Evolutionary conservation across 176 grass and related monocot species (phyloP), one percentile per base, ranked within the genome.

Genomic region (Otatea glauca): DNA sequence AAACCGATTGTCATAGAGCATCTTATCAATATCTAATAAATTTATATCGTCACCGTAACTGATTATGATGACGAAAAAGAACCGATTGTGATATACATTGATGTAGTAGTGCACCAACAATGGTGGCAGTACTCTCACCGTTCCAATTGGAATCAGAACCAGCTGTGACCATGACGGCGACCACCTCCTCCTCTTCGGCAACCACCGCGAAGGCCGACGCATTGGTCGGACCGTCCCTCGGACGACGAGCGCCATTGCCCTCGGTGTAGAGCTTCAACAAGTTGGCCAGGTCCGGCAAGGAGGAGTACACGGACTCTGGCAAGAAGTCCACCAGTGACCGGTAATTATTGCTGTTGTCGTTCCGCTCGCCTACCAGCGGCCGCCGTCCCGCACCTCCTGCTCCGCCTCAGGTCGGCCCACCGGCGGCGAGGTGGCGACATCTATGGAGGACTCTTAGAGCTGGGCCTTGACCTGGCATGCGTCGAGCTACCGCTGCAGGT

Each of bases 241-340:
- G 70, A 16, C 65, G 83, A 70, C 63, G 44, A 9, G 5, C 23
- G 6, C 65, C 83, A 21, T 63, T 72, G 43, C 69, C 43, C 5
- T 90, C 88, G 1, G 55, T 82, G 72, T 90, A 82, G 20, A 90
- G 78, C 15, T 77, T 90, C 21, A 86, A 65, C 14, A 90, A 65
- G 65, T 90, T 86, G 7, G 45, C 83, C 64, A 90, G 17, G 65
- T 90, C 88, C 56, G 88, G 83, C 72, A 78, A 86, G 24, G 83
- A 90, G 14, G 83, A 77, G 83, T 82, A 82, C 20, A 77, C 72
- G 4, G 88, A 77, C 11, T 72, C 78, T 20, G 88, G 83, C 37
- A 90, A 9, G 78, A 86, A 90, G 11, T 90, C 83, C 65, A 82
- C 83, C 65, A 86, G 78, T 35, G 88, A 90, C 72, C 82, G 78